Evolutionary conservation across 1,284 basidiomycete species (phyloP), one percentile per base, ranked within the genome.

Genomic region (Melampsora americana): DNA sequence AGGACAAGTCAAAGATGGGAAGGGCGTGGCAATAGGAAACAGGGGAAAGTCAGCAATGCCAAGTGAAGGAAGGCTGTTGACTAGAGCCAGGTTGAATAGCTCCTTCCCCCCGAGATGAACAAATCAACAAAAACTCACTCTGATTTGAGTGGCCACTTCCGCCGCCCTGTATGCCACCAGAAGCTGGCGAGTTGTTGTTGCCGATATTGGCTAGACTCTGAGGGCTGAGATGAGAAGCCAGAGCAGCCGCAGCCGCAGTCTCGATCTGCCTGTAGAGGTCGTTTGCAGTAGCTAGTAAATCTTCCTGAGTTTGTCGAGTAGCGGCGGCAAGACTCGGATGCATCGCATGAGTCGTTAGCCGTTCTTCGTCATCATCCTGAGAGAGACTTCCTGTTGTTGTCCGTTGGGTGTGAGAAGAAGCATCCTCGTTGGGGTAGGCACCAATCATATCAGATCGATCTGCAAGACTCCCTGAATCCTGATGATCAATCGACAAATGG

Each of bases 251-350:
- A 23, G 82, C 81, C 65, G 83, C 84, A 50, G 83, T 82, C 79
- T 87, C 87, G 80, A 88, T 86, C 79, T 85, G 85, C 80, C 86
- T 85, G 80, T 87, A 87, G 71, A 88, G 82, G 77, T 89, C 87
- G 79, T 86, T 85, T 59, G 86, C 86, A 60, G 86, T 87, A 50
- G 86, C 85, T 53, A 87, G 80, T 59, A 88, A 83, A 79, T 88
- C 87, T 48, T 84, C 85, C 65, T 87, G 86, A 50, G 86, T 81
- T 66, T 74, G 72, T 28, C 72, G 72, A 44, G 72, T 74, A 28
- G 64, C 65, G 1, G 72, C 72, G 39, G 72, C 72, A 26, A 74
- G 56, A 59, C 65, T 66, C 11, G 72, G 72, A 74, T 74, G 72
- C 72, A 74, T 74, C 48, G 72, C 46, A 74, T 73, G 70, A 53